Conservation (phyloP, 139 green algal species). For the Chlamydomonas incerta region DNA sequence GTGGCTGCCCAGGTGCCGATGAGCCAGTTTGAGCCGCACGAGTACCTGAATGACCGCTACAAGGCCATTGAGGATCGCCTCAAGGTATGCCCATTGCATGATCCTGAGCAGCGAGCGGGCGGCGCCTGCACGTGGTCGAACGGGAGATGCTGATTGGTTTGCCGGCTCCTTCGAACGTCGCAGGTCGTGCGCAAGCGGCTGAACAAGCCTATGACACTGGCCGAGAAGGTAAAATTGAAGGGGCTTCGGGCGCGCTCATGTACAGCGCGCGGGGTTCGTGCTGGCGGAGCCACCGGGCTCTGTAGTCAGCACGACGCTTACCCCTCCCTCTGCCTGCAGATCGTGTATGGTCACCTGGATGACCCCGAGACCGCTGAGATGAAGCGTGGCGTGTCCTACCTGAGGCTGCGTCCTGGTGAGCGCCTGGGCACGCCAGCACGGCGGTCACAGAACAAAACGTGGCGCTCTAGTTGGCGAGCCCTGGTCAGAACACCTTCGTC, state of each 20-base stretch:
- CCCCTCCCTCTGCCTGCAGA: too few relatives aligned
- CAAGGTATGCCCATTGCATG: conserved; percentile 50
- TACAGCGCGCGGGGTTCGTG: background rate
- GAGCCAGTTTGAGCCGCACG: conserved; percentile 79
- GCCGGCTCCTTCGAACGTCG: background rate
- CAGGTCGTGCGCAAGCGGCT: conserved; percentile 88
- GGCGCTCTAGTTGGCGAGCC: too few relatives aligned
- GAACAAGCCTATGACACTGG: conserved; percentile 89
- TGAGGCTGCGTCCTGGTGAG: conserved; percentile 88
- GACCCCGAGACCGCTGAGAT: conserved; percentile 89
- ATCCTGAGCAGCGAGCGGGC: too few relatives aligned
- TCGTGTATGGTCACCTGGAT: conserved; percentile 96
- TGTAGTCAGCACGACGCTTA: too few relatives aligned
- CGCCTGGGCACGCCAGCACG: background rate
- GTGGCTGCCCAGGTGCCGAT: conserved; percentile 78
- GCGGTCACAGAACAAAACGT: too few relatives aligned
- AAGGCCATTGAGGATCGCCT: conserved; percentile 86
- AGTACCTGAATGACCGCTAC: conserved; percentile 92
- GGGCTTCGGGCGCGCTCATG: too few relatives aligned
- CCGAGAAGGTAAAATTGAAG: conserved; percentile 90
- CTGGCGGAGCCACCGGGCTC: too few relatives aligned
- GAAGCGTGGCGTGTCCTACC: conserved; percentile 87
- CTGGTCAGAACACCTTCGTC: too few relatives aligned
- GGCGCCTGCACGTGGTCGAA: too few relatives aligned
- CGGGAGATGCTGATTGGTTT: too few relatives aligned